These are phyloP conservation scores for Termitomyces sp. DNA, from an alignment of 768 basidiomycete species.

Conservation along the genomic window DNA sequence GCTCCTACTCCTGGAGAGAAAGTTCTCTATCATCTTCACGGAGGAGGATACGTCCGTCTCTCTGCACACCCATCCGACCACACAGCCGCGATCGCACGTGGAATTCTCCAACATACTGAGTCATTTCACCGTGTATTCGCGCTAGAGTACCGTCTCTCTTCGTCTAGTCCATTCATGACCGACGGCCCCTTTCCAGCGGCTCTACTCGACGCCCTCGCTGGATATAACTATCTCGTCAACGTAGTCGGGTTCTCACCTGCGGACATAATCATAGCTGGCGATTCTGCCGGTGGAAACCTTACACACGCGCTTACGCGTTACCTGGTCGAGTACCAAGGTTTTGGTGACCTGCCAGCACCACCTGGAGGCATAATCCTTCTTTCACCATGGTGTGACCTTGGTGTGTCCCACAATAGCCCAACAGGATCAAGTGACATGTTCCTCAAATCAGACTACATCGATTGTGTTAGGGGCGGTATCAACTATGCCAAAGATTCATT, in stretches of 20 bases:
- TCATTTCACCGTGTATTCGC: slow-evolving; percentile 46
- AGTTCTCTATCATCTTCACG: slow-evolving; percentile 56
- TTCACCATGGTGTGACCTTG: slow-evolving; percentile 54
- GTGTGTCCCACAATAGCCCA: slow-evolving; percentile 31
- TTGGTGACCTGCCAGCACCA: slow-evolving; percentile 32
- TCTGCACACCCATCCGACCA: slow-evolving; percentile 52
- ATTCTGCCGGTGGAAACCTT: slow-evolving; percentile 77
- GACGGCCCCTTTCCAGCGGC: slow-evolving; percentile 68
- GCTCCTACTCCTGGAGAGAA: slow-evolving; percentile 46
- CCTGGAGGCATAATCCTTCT: slow-evolving; percentile 47
- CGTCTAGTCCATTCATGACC: slow-evolving; percentile 32
- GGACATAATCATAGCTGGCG: slow-evolving; percentile 64
- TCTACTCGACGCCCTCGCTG: slow-evolving; percentile 68
- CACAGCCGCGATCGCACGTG: slow-evolving; percentile 39
- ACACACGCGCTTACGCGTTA: slow-evolving; percentile 52
- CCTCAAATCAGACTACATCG: slow-evolving; percentile 32
- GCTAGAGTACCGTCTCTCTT: slow-evolving; percentile 69
- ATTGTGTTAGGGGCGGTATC: slow-evolving; percentile 1
- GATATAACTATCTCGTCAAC: slow-evolving; percentile 65
- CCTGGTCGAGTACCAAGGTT: slow-evolving; percentile 41
- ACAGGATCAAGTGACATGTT: slow-evolving; percentile 32
- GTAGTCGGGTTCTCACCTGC: slow-evolving; percentile 49
- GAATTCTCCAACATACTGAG: slow-evolving; percentile 39
- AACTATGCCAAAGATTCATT: slow-evolving; percentile 36
- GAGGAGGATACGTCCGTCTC: slow-evolving; percentile 51